Percentiles rank a stretch among this genome's conserved stretches.
These are phyloP conservation scores for Tuber magnatum DNA, from an alignment of 495 filamentous ascomycete species.

Conservation along the genomic window DNA sequence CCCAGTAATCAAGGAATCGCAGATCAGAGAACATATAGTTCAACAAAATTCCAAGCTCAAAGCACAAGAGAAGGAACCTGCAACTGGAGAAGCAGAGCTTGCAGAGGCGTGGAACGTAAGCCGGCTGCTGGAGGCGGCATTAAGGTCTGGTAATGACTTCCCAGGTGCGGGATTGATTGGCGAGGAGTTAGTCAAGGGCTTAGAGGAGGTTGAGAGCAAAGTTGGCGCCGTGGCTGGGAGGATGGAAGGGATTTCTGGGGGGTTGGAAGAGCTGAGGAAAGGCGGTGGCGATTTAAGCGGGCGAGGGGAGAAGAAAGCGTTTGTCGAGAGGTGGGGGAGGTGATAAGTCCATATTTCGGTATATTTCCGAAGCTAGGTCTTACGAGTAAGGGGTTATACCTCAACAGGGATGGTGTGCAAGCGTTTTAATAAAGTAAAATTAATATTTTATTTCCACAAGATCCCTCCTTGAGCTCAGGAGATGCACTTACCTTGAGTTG, in stretches of 20 bases:
- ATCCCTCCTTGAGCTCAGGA: background rate
- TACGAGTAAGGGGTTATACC: background rate
- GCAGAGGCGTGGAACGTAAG: slow-evolving; percentile 20
- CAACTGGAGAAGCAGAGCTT: slow-evolving; percentile 16
- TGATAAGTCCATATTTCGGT: slow-evolving; percentile 12
- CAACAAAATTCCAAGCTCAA: slow-evolving; percentile 23
- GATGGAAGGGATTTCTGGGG: slow-evolving; percentile 32
- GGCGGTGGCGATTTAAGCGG: slow-evolving; percentile 31
- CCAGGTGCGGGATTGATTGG: slow-evolving; percentile 14
- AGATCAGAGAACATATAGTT: slow-evolving; percentile 15
- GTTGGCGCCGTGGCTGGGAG: slow-evolving; percentile 28
- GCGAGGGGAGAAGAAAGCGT: slow-evolving; percentile 30
- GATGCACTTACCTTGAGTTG: background rate
- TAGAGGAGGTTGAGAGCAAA: slow-evolving; percentile 25
- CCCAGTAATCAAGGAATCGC: slow-evolving; percentile 19
- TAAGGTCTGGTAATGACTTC: slow-evolving; percentile 23
- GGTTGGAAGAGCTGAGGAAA: slow-evolving; percentile 30
- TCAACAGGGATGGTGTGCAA: background rate
- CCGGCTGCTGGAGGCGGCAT: slow-evolving; percentile 16
- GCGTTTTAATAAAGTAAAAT: background rate
- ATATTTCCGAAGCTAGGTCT: background rate
- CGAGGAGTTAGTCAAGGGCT: slow-evolving; percentile 21
- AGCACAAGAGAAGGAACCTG: slow-evolving; percentile 20
- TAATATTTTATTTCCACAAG: background rate
- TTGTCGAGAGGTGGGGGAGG: slow-evolving; percentile 39